Conservation (phyloP, 2,329 filamentous ascomycete species). For the Pyrenophora tritici-repentis region DNA sequence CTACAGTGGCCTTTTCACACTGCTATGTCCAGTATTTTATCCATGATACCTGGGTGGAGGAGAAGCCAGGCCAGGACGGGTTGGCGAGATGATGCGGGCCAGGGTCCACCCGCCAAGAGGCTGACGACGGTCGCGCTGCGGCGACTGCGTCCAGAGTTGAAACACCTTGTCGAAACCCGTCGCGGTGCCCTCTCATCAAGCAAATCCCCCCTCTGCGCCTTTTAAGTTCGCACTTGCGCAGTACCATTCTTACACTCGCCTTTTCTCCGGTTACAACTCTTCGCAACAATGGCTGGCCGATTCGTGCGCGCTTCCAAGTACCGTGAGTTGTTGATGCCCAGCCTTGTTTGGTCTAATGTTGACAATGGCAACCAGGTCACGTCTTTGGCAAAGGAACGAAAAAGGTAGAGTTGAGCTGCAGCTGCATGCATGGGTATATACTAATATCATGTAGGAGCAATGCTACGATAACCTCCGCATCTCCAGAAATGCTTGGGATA, state of each 20-base stretch:
- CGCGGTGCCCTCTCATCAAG: constrained; percentile 11
- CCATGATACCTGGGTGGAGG: no score
- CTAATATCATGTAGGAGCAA: constrained; percentile 66
- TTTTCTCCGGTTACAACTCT: constrained; percentile 5
- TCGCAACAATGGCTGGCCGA: constrained; percentile 65
- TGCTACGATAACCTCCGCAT: constrained; percentile 98
- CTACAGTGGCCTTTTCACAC: no score
- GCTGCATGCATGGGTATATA: neutral
- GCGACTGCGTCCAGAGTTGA: constrained; percentile 13
- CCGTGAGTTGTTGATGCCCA: constrained; percentile 54
- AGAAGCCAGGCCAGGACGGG: constrained; percentile 1
- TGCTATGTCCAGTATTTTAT: no score
- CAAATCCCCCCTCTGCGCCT: constrained; percentile 6
- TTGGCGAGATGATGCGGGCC: constrained; percentile 8
- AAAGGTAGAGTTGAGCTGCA: constrained; percentile 61
- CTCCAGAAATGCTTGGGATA: constrained; percentile 99
- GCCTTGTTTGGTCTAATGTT: constrained; percentile 32
- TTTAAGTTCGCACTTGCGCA: constrained; percentile 11
- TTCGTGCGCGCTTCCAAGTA: constrained; percentile 77
- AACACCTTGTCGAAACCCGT: constrained; percentile 16
- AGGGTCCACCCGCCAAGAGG: constrained; percentile 20
- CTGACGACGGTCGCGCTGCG: constrained; percentile 9
- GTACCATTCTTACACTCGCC: constrained; percentile 16
- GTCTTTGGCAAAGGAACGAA: constrained; percentile 94
- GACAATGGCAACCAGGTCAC: constrained; percentile 69